A percentile compares a stretch with the other conserved stretches of the same genome.
Conservation (phyloP, 2,329 filamentous ascomycete genomes). For the Fusarium sp. region DNA sequence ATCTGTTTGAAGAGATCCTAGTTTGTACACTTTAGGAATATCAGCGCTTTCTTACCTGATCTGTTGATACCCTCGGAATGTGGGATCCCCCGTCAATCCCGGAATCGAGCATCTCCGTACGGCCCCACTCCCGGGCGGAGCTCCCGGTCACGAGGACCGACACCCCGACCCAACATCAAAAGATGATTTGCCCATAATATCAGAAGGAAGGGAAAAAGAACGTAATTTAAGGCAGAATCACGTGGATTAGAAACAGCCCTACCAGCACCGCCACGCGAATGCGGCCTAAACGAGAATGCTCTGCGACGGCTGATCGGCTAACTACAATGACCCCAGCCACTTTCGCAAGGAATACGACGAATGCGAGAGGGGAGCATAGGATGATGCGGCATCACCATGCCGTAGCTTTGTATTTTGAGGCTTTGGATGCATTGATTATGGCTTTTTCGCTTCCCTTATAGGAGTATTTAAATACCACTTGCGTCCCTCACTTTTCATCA, state of each 20-base stretch:
- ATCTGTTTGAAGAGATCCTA: not conserved
- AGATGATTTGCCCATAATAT: not conserved
- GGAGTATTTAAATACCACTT: slow-evolving; percentile 24
- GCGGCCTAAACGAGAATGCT: not conserved
- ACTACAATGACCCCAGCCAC: slow-evolving; percentile 1
- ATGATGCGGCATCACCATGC: not conserved
- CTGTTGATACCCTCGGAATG: not conserved
- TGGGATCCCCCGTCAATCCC: not conserved
- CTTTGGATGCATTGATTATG: slow-evolving; percentile 9
- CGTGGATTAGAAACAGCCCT: slow-evolving; percentile 8
- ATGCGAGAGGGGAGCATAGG: slow-evolving; percentile 28
- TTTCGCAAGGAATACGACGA: slow-evolving; percentile 31
- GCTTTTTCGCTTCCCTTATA: not conserved
- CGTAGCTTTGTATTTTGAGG: not conserved
- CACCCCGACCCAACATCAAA: not conserved
- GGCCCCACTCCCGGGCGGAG: slow-evolving; percentile 9
- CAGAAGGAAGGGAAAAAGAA: not conserved
- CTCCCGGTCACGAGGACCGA: not conserved
- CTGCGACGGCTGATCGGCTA: not conserved
- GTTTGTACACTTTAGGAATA: not conserved
- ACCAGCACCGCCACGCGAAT: slow-evolving; percentile 24
- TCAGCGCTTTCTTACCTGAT: not conserved
- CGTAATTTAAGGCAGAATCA: slow-evolving; percentile 8
- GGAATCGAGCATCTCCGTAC: not conserved
- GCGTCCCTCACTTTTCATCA: not conserved